phyloP scores from a whole-genome alignment of 768 basidiomycete genomes.

The Termitomyces sp. region DNA sequence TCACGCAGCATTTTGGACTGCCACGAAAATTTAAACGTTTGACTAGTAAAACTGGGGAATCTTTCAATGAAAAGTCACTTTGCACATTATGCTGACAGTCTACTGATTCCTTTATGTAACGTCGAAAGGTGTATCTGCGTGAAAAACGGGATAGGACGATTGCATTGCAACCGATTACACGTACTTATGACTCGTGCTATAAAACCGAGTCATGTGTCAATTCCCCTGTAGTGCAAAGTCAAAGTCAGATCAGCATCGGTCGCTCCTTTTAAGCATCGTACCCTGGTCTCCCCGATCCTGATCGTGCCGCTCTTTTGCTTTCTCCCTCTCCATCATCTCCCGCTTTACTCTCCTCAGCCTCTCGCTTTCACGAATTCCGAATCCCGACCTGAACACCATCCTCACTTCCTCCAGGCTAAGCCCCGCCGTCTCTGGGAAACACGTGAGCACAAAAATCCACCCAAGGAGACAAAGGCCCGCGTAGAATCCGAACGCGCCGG shows the following conservation, averaged over 20 bases:
- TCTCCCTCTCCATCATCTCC: constrained; percentile 31
- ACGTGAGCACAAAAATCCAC: constrained; percentile 60
- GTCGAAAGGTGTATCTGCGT: background rate
- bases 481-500: constrained; percentile 75
- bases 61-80: background rate
- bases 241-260: background rate
- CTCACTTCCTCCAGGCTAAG: constrained; percentile 64
- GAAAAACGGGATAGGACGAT: background rate
- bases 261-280: background rate
- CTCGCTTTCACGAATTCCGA: constrained; percentile 57
- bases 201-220: no score
- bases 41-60: background rate
- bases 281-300: background rate
- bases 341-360: constrained; percentile 40
- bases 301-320: constrained; percentile 15
- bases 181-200: background rate
- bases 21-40: constrained; percentile 29
- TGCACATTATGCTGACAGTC: background rate
- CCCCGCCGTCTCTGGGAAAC: constrained; percentile 80
- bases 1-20: constrained; percentile 81
- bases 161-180: background rate
- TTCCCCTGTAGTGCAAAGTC: background rate
- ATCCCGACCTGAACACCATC: constrained; percentile 56
- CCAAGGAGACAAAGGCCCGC: constrained; percentile 67
- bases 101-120: background rate